Evolutionary conservation across 768 basidiomycete species (phyloP).

Genomic region (Tephrocybe sp.): DNA sequence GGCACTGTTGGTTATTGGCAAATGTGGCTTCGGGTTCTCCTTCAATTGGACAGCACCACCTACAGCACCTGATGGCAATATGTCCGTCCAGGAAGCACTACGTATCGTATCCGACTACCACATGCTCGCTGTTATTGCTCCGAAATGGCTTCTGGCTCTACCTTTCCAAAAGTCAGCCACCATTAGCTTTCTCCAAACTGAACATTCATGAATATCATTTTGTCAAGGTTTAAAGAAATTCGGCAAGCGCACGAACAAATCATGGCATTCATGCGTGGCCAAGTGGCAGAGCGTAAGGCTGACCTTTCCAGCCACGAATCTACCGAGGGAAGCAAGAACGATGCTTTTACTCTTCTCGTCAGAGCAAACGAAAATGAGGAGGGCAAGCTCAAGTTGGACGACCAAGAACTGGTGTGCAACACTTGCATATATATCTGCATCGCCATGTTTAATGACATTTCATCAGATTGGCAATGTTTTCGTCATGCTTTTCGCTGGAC

Average conservation of each 20-base stretch:
- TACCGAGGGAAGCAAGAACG: conserved; percentile 15
- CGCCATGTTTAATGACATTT: too few relatives aligned
- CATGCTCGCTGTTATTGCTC: neutral
- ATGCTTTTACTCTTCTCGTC: conserved; percentile 43
- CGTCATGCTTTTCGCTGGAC: conserved; percentile 55
- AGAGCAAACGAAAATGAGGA: conserved; percentile 43
- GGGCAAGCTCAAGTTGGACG: conserved; percentile 35
- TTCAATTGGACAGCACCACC: conserved; percentile 39
- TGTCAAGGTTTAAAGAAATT: conserved; percentile 24
- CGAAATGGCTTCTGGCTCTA: conserved; percentile 4
- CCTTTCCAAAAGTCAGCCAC: conserved; percentile 5
- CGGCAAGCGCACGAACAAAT: conserved; percentile 29
- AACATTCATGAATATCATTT: neutral
- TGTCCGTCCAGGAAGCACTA: conserved; percentile 36
- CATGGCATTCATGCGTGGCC: conserved; percentile 31
- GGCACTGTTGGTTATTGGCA: conserved; percentile 39
- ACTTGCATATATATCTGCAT: too few relatives aligned
- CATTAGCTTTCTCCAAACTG: neutral
- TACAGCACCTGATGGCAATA: conserved; percentile 28
- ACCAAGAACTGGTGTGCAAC: conserved; percentile 35
- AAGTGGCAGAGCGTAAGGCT: conserved; percentile 19
- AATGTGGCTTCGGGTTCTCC: conserved; percentile 43
- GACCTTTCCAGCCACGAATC: too few relatives aligned
- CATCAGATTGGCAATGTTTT: conserved; percentile 51
- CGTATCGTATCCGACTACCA: conserved; percentile 29